Base-by-base conservation (phyloP, 129 eudicot species). In the Tagetes patula region DNA sequence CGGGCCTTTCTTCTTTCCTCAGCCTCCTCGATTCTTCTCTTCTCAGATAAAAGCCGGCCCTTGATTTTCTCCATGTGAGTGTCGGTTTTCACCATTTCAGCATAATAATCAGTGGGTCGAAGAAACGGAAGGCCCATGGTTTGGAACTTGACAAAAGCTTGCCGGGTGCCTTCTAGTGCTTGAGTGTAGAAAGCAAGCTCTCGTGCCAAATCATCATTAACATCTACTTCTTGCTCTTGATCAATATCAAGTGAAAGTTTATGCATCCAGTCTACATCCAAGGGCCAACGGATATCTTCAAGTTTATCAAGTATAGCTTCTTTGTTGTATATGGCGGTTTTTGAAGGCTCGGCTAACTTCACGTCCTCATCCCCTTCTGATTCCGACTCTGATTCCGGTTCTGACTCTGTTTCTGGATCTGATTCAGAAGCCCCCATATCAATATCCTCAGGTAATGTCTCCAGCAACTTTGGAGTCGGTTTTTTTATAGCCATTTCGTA, bases 71-170 rank as follows among this genome's bases (percentile, higher is more conserved):
- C 95, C 98, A 89, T 92, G 89, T 92, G 98, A 9, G 76, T 2
- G 69, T 92, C 98, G 12, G 87, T 71, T 72, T 92, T 92, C 84
- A 89, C 95, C 98, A 92, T 92, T 75, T 87, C 98, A 36, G 98
- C 95, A 75, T 92, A 89, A 71, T 87, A 92, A 67, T 92, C 96
- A 5, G 84, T 33, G 5, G 98, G 98, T 72, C 98, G 87, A 30
- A 89, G 84, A 75, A 89, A 89, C 3, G 98, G 98, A 12, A 80
- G 81, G 3, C 88, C 85, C 88, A 64, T 85, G 27, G 91, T 60
- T 69, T 92, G 88, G 31, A 92, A 86, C 45, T 92, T 89, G 34
- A 60, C 69, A 6, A 87, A 87, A 6, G 96, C 98, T 32, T 87
- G 81, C 37, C 96, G 83, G 30, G 96, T 86, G 65, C 90, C 95